Evolutionary conservation across 306 rosid species (phyloP).

Genomic region (Dryas octopetala): DNA sequence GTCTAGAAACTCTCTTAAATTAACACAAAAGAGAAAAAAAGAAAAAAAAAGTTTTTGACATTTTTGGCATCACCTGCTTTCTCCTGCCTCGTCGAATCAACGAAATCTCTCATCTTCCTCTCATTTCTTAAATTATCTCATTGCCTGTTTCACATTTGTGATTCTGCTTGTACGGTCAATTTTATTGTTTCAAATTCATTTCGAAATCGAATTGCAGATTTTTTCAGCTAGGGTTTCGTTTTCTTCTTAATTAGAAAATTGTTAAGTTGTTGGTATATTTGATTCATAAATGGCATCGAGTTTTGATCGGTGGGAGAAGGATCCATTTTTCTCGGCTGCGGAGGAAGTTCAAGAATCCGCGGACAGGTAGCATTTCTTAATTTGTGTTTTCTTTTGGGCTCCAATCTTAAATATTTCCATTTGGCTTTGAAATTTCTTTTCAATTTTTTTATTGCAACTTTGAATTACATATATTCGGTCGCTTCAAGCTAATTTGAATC

Average conservation of each 20-base stretch:
- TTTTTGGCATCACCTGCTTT: not conserved
- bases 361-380: conserved; percentile 57
- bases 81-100: not conserved
- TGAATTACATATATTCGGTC: not conserved
- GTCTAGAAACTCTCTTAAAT: not conserved
- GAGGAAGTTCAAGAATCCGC: conserved; percentile 98
- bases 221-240: not conserved
- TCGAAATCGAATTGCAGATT: not conserved
- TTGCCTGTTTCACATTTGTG: not conserved
- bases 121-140: not conserved
- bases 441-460: not conserved
- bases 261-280: not conserved
- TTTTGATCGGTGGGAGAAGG: conserved; percentile 97
- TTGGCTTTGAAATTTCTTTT: not conserved
- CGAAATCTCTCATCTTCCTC: not conserved
- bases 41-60: not conserved
- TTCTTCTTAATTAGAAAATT: not conserved
- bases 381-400: not conserved
- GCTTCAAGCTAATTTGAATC: not conserved
- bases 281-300: conserved; percentile 60
- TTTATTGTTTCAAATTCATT: not conserved
- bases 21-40: not conserved
- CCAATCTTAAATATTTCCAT: not conserved
- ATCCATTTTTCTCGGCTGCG: conserved; percentile 88
- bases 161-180: not conserved